Conservation (phyloP, 345 rosid species). For the Brassica incana region DNA sequence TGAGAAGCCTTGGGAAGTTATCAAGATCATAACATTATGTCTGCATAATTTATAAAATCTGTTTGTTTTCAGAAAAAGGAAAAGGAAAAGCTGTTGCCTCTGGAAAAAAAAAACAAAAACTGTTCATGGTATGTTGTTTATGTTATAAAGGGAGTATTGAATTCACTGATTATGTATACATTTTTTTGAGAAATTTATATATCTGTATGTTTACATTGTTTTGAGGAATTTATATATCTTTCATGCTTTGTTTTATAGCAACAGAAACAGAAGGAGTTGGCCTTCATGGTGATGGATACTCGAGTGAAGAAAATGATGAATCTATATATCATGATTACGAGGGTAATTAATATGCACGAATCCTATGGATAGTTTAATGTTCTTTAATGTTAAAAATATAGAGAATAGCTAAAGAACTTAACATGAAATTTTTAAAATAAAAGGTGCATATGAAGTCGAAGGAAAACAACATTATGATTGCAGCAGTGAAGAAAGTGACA, state of each 20-base stretch:
- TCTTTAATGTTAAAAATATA: background rate
- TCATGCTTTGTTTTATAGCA: too few relatives aligned
- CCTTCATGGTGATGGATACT: background rate
- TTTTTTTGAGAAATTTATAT: too few relatives aligned
- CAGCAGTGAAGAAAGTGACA: background rate
- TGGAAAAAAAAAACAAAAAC: background rate
- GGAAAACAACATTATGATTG: background rate
- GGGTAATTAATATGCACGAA: background rate
- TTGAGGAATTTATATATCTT: background rate
- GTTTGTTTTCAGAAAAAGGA: background rate
- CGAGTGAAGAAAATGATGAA: background rate
- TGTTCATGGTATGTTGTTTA: background rate
- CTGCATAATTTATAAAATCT: background rate
- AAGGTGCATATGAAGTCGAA: background rate
- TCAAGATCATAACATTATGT: too few relatives aligned
- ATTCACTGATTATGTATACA: background rate
- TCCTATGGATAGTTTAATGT: background rate
- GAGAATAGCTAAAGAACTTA: background rate
- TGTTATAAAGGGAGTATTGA: too few relatives aligned
- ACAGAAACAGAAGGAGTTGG: background rate
- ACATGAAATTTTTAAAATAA: background rate
- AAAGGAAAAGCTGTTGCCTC: background rate
- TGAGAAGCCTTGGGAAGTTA: too few relatives aligned
- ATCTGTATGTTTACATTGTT: background rate
- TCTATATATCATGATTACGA: background rate